Conservation (phyloP, 768 basidiomycete species). For the Collybia mongolica region DNA sequence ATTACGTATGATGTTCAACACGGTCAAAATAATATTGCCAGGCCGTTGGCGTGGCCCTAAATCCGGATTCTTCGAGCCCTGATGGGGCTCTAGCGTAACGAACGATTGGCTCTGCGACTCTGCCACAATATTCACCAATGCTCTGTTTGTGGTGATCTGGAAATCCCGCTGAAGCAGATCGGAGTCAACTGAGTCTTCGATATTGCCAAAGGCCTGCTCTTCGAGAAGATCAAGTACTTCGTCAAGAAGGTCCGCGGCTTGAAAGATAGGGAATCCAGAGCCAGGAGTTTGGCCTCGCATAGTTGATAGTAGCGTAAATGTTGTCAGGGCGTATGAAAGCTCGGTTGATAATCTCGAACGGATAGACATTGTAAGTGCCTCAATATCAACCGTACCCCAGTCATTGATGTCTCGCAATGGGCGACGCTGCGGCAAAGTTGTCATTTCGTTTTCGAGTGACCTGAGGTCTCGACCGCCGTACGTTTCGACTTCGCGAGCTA, state of each 20-base stretch:
- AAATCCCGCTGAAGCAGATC: conserved; percentile 27
- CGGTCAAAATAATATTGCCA: conserved; percentile 64
- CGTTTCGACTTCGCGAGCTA: conserved; percentile 71
- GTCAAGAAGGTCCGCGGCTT: conserved; percentile 79
- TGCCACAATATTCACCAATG: conserved; percentile 55
- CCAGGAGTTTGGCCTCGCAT: conserved; percentile 66
- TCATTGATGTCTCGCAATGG: conserved; percentile 74
- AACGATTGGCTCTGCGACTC: conserved; percentile 63
- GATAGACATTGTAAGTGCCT: conserved; percentile 90
- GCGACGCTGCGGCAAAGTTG: conserved; percentile 48
- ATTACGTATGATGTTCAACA: conserved; percentile 84
- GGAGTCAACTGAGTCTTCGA: conserved; percentile 28
- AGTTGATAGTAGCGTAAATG: conserved; percentile 77
- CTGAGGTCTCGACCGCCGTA: conserved; percentile 82
- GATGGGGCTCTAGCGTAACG: conserved; percentile 47
- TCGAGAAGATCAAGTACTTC: conserved; percentile 87
- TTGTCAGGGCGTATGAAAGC: conserved; percentile 87
- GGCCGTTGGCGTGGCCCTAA: conserved; percentile 64
- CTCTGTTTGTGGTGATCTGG: conserved; percentile 59
- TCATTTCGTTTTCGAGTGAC: conserved; percentile 59
- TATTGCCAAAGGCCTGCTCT: conserved; percentile 69
- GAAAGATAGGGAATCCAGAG: conserved; percentile 71
- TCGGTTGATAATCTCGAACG: conserved; percentile 84
- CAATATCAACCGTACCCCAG: conserved; percentile 88
- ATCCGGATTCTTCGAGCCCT: conserved; percentile 48